phyloP scores from a whole-genome alignment of 495 filamentous ascomycete genomes.

The Xylaria sp. region DNA sequence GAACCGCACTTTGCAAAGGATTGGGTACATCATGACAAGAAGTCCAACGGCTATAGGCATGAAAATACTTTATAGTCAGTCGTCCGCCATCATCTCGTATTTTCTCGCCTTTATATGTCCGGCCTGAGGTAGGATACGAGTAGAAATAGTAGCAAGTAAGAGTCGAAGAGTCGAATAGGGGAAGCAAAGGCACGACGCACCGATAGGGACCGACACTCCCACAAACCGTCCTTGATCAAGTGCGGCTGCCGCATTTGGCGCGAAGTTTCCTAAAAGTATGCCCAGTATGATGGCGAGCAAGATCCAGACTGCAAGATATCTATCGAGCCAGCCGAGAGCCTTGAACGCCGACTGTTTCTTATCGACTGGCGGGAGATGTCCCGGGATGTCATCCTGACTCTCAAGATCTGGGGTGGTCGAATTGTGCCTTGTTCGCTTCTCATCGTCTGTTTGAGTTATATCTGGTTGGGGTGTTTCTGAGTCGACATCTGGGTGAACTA shows the following conservation, averaged over 20 bases:
- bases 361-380: neutral
- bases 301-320: constrained; percentile 84
- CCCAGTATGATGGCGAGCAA: constrained; percentile 84
- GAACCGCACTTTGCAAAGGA: constrained; percentile 89
- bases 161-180: neutral
- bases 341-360: constrained; percentile 48
- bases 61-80: constrained; percentile 3
- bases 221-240: constrained; percentile 76
- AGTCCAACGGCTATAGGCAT: constrained; percentile 71
- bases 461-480: neutral
- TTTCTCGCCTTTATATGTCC: neutral
- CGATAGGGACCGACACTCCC: constrained; percentile 79
- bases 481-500: neutral
- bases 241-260: constrained; percentile 63
- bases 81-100: neutral
- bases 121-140: neutral
- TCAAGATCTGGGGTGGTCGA: neutral
- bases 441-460: neutral
- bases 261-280: constrained; percentile 82
- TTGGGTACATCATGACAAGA: constrained; percentile 95
- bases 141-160: constrained; percentile 3
- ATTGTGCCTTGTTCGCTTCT: neutral
- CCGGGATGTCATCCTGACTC: constrained; percentile 5
- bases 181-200: constrained; percentile 48
- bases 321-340: constrained; percentile 70